A percentile compares a stretch with the other conserved stretches of the same genome.
phyloP scores from a whole-genome alignment of 768 basidiomycete genomes.

The Astraeus odoratus region DNA sequence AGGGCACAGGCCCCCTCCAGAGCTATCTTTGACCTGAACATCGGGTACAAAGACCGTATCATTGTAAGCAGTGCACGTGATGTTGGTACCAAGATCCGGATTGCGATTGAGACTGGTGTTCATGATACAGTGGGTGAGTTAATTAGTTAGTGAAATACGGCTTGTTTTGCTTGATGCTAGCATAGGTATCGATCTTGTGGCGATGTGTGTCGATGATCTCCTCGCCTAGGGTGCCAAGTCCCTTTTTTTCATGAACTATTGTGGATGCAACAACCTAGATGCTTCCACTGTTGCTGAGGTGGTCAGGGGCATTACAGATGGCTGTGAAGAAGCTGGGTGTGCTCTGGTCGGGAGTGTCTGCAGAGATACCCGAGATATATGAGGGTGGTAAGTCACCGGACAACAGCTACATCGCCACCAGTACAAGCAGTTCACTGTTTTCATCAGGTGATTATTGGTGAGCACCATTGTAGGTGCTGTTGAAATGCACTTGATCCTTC shows the following conservation, averaged over 20 bases:
- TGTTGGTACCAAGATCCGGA: slow-evolving; percentile 91
- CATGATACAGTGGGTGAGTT: slow-evolving; percentile 84
- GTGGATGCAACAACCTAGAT: slow-evolving; percentile 86
- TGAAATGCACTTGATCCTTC: slow-evolving; percentile 77
- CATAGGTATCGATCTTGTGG: slow-evolving; percentile 92
- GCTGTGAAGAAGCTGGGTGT: slow-evolving; percentile 83
- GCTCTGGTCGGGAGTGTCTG: slow-evolving; percentile 97
- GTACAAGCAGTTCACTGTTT: neutral
- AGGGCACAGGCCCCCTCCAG: slow-evolving; percentile 63
- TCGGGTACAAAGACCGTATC: slow-evolving; percentile 83
- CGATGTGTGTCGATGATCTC: slow-evolving; percentile 97
- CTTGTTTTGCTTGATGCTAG: neutral
- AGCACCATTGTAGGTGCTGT: slow-evolving; percentile 98
- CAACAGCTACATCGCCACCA: neutral
- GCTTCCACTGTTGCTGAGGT: slow-evolving; percentile 78
- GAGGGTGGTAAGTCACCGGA: slow-evolving; percentile 48
- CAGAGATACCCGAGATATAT: slow-evolving; percentile 99
- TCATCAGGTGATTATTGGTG: slow-evolving; percentile 87
- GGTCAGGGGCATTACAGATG: slow-evolving; percentile 85
- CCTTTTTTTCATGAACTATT: slow-evolving; percentile 96
- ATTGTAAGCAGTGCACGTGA: slow-evolving; percentile 96
- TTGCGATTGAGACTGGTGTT: slow-evolving; percentile 83
- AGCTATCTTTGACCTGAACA: slow-evolving; percentile 89
- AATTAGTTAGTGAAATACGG: neutral
- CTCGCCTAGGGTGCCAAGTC: slow-evolving; percentile 98